These are phyloP conservation scores for Exutisphaerella laricina DNA, from an alignment of 2,329 filamentous ascomycete genomes.

Conservation along the genomic window DNA sequence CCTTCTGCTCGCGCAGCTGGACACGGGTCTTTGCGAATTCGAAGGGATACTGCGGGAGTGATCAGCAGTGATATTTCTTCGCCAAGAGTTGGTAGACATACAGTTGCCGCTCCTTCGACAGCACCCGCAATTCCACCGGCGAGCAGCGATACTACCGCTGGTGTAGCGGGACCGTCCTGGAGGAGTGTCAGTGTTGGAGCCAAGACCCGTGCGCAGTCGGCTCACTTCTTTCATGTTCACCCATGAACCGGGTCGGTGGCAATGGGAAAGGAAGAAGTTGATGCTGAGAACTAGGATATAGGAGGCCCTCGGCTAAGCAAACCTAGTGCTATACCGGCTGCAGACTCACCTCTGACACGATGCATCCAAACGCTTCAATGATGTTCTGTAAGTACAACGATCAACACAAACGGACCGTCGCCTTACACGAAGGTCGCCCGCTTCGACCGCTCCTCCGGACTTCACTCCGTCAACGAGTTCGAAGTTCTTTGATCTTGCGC, in stretches of 20 bases:
- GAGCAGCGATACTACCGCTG: slow-evolving; percentile 32
- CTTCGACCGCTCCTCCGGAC: too few relatives aligned
- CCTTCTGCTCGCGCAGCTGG: slow-evolving; percentile 48
- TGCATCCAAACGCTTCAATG: too few relatives aligned
- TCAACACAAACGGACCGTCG: too few relatives aligned
- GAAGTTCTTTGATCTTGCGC: too few relatives aligned
- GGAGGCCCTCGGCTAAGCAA: too few relatives aligned
- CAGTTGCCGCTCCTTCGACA: slow-evolving; percentile 31
- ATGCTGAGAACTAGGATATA: too few relatives aligned
- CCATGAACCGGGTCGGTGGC: slow-evolving; percentile 2
- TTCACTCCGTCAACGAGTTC: too few relatives aligned
- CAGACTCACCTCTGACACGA: too few relatives aligned
- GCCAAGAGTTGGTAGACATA: slow-evolving; percentile 9
- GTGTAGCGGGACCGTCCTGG: slow-evolving; percentile 23
- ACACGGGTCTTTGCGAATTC: slow-evolving; percentile 63
- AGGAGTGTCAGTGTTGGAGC: background rate
- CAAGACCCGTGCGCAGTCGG: background rate
- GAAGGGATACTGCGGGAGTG: slow-evolving; percentile 49
- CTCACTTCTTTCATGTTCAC: slow-evolving; percentile 19
- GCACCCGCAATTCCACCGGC: slow-evolving; percentile 35
- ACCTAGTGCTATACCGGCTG: too few relatives aligned
- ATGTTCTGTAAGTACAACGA: too few relatives aligned
- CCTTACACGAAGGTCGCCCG: too few relatives aligned
- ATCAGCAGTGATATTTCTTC: background rate
- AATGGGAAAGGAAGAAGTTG: too few relatives aligned